Evolutionary conservation across 306 rosid genomes (phyloP), one percentile per base, ranked within the genome.

Genomic region (Acmispon strigosus): DNA sequence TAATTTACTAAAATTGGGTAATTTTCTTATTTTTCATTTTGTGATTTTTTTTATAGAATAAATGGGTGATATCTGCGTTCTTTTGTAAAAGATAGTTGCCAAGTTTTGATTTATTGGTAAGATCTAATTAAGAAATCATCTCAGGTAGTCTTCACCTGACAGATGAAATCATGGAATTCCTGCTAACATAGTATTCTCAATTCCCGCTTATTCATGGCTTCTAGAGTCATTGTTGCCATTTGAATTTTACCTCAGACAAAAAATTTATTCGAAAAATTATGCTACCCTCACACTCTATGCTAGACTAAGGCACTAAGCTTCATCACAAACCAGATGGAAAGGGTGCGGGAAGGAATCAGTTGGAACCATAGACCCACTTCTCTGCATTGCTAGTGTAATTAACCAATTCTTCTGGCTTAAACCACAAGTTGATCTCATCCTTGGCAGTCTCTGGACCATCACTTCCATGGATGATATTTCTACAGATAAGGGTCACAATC

Each of bases 381-480:
- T 88, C 98, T 8, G 89, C 70, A 62, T 86, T 89, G 91, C 90
- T 83, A 62, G 92, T 88, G 86, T 74, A 92, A 57, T 68, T 74
- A 58, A 92, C 91, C 80, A 92, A 79, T 76, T 92, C 95, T 37
- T 86, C 85, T 66, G 95, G 87, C 75, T 83, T 82, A 80, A 92
- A 92, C 98, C 98, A 92, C 80, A 92, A 70, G 14, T 67, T 80
- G 47, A 92, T 89, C 72, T 92, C 98, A 9, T 89, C 89, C 72
- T 86, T 84, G 5, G 98, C 95, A 62, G 96, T 92, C 80, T 89
- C 92, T 2, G 87, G 98, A 49, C 96, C 96, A 83, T 89, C 98
- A 22, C 98, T 92, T 12, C 98, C 98, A 75, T 89, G 98, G 75
- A 92, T 92, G 85, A 92, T 88, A 66, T 92, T 92, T 78, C 98